Percentiles rank a stretch among this genome's conserved stretches.
These are phyloP conservation scores for Neotropicomus parvogracilis DNA, from an alignment of 1,284 basidiomycete genomes.

Conservation along the genomic window DNA sequence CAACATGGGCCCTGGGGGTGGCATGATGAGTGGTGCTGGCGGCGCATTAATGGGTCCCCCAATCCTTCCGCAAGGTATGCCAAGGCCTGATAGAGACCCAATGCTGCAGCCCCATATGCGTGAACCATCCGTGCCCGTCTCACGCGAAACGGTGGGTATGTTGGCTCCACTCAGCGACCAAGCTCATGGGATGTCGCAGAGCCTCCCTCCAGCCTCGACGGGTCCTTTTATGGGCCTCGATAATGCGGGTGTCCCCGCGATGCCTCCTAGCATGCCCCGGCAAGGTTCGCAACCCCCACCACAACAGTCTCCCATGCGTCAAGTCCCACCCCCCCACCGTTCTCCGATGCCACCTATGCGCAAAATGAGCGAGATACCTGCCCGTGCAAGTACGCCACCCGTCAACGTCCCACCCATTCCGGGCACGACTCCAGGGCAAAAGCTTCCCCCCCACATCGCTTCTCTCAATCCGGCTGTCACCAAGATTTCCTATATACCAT, in stretches of 20 bases:
- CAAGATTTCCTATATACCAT: conserved; percentile 32
- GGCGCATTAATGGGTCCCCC: conserved; percentile 29
- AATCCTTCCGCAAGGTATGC: conserved; percentile 27
- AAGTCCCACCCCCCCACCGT: conserved; percentile 17
- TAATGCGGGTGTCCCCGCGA: conserved; percentile 7
- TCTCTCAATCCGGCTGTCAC: conserved; percentile 34
- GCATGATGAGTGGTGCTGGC: conserved; percentile 17
- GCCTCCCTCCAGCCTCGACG: conserved; percentile 22
- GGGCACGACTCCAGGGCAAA: conserved; percentile 29
- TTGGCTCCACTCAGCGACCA: neutral
- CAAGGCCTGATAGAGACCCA: conserved; percentile 24
- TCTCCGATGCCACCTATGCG: conserved; percentile 26
- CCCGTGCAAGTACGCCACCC: conserved; percentile 16
- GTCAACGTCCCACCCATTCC: conserved; percentile 27
- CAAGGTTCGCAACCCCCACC: conserved; percentile 30
- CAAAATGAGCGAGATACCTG: conserved; percentile 24
- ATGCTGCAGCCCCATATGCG: conserved; percentile 29
- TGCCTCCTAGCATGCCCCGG: conserved; percentile 17
- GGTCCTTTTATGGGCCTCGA: conserved; percentile 29
- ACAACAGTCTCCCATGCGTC: conserved; percentile 29
- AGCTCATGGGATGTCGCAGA: conserved; percentile 16
- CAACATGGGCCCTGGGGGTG: conserved; percentile 15
- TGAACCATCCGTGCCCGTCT: conserved; percentile 22
- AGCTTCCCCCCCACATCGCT: conserved; percentile 34
- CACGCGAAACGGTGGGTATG: conserved; percentile 26